Base-by-base conservation (phyloP, 2,329 filamentous ascomycete species). In the Pseudocercospora fijiensis region DNA sequence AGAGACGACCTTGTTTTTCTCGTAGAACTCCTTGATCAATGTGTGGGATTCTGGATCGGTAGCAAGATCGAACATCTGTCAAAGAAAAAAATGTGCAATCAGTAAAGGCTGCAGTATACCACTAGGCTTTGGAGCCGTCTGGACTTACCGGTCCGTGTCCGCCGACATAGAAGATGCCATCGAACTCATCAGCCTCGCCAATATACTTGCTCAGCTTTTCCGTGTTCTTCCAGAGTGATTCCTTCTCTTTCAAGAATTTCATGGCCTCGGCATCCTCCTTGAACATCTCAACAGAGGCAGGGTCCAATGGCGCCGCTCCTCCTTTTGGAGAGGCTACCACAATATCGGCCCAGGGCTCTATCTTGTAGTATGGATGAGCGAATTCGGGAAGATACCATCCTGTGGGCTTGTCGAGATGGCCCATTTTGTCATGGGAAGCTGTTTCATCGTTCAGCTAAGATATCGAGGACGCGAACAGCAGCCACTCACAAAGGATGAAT, bases 21-120 rank as follows among this genome's bases (percentile, higher is more conserved):
- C 77, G 71, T 82, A 84, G 74, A 91, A 90, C 74, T 89, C 86
- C 65, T 80, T 77, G 71, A 88, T 85, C 37, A 91, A 77, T 65
- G 82, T 78, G 68, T 86, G 83, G 26, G 84, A 87, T n/a, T 80
- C 78, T 20, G 77, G 67, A 72, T 88, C 84, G 62, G 78, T 78
- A 60, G 82, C 83, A 18, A 90, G 84, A 73, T 90, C 88, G 76
- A 84, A 90, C 85, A 90, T 88, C n/a, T n/a, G n/a, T n/a, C n/a
- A n/a, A n/a, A n/a, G n/a, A n/a, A n/a, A n/a, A n/a, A n/a, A n/a
- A n/a, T n/a, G n/a, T n/a, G n/a, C n/a, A n/a, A n/a, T n/a, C n/a
- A n/a, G n/a, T n/a, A n/a, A n/a, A n/a, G n/a, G n/a, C n/a, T n/a
- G n/a, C n/a, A n/a, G n/a, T n/a, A n/a, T n/a, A n/a, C n/a, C n/a